Conservation (phyloP, 306 rosid genomes). For the Mimosa bimucronata region DNA sequence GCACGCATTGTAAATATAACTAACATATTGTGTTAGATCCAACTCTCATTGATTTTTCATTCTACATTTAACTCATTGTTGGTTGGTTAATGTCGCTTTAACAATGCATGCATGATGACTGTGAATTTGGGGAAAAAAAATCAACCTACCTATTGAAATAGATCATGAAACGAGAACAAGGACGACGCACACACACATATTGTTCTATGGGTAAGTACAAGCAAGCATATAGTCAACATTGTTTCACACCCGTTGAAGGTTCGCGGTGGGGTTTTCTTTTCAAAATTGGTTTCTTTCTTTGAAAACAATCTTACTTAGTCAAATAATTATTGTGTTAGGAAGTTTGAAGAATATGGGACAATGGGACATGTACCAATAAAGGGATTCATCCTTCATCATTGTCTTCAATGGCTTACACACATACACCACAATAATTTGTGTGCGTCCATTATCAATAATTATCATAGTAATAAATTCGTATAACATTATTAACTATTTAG, state of each 20-base stretch:
- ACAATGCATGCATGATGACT: neutral
- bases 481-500: neutral
- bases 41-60: no score
- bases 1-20: no score
- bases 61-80: neutral
- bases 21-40: no score
- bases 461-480: neutral
- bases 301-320: neutral
- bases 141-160: neutral
- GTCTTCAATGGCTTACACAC: neutral
- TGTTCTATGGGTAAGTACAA: neutral
- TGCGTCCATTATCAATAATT: neutral
- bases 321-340: slow-evolving; percentile 6
- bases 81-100: neutral
- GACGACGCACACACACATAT: neutral
- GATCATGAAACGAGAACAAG: neutral
- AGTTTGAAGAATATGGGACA: slow-evolving; percentile 6
- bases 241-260: neutral
- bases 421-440: neutral
- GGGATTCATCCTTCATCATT: neutral
- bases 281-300: slow-evolving; percentile 7
- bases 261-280: neutral
- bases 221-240: neutral
- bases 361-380: neutral
- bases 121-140: neutral